Conservation (phyloP, 257 asterid species). For the Solanum chmielewskii region DNA sequence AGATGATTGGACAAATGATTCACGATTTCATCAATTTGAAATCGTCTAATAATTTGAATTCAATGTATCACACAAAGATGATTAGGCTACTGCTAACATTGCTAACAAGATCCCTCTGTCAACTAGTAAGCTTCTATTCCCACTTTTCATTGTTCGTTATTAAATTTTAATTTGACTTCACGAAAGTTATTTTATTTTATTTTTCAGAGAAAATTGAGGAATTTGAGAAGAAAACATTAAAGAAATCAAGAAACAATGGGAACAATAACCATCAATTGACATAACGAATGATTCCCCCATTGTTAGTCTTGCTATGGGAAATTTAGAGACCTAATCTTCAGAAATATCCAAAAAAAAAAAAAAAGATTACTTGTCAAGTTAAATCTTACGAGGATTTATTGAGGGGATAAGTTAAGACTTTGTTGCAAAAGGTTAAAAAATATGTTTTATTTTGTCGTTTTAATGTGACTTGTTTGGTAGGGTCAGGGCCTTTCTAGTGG, state of each 20-base stretch:
- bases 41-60: no score
- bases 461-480: no score
- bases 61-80: no score
- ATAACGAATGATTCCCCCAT: slow-evolving; percentile 91
- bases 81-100: slow-evolving; percentile 21
- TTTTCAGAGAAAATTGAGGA: slow-evolving; percentile 11
- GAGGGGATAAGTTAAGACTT: no score
- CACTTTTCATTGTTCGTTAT: background rate
- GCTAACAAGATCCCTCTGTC: slow-evolving; percentile 3
- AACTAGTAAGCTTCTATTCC: slow-evolving; percentile 11
- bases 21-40: no score
- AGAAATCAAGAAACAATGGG: slow-evolving; percentile 21
- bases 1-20: no score
- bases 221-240: slow-evolving; percentile 7
- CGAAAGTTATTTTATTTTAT: background rate
- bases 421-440: no score
- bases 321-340: slow-evolving; percentile 3
- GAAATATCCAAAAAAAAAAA: no score
- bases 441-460: no score
- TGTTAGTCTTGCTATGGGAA: slow-evolving; percentile 73
- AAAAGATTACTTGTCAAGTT: no score
- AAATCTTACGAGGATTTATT: no score
- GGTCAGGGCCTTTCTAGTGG: no score
- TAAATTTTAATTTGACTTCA: background rate
- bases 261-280: slow-evolving; percentile 58